Conservation (phyloP, 371 early-diverging fungal species). For the Vairimorpha necatrix region DNA sequence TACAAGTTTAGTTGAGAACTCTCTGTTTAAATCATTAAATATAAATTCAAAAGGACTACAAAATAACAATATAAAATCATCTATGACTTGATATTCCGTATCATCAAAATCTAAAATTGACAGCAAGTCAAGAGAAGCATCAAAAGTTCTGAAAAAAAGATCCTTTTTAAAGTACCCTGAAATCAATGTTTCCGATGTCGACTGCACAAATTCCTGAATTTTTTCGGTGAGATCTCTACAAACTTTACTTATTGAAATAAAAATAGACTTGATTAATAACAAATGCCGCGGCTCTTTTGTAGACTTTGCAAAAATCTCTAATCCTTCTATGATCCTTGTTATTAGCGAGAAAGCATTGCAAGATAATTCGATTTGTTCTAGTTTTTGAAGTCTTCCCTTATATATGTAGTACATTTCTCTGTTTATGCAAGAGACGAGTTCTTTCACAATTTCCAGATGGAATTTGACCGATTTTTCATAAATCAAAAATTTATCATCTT, state of each 20-base stretch:
- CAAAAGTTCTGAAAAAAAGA: neutral
- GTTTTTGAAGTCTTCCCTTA: neutral
- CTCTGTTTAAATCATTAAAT: neutral
- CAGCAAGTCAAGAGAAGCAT: neutral
- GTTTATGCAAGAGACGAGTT: neutral
- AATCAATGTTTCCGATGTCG: neutral
- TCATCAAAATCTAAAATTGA: neutral
- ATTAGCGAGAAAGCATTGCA: neutral
- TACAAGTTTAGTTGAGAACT: neutral
- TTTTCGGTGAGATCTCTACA: neutral
- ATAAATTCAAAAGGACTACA: neutral
- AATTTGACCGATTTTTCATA: slow-evolving; percentile 3
- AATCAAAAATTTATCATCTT: neutral
- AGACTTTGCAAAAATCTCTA: neutral
- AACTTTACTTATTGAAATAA: neutral
- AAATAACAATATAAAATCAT: neutral
- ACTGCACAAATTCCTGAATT: neutral
- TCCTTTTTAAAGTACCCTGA: neutral
- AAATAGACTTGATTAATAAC: neutral
- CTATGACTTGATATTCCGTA: neutral
- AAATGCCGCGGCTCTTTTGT: neutral
- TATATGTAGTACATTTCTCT: neutral
- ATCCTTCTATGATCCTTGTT: neutral
- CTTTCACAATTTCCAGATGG: slow-evolving; percentile 16
- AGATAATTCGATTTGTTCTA: neutral